A percentile compares a stretch with the other conserved stretches of the same genome.
phyloP scores from a whole-genome alignment of 2,329 filamentous ascomycete genomes.

The Sphaerulina vaccinii region DNA sequence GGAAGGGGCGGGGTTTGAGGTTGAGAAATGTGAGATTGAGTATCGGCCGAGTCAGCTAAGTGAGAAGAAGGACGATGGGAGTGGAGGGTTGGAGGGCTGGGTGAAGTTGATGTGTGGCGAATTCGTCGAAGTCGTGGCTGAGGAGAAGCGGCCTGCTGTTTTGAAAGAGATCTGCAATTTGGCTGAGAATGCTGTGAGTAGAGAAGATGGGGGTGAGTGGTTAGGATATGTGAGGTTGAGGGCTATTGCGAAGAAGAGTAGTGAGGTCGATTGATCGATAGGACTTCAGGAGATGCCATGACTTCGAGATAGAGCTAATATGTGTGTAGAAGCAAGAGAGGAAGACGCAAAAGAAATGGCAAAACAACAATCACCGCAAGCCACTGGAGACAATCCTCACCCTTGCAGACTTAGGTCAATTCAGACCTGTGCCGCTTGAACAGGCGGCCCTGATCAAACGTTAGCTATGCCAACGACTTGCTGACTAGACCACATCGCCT shows the following conservation, averaged over 20 bases:
- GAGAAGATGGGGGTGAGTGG: conserved; percentile 56
- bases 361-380: too few species aligned
- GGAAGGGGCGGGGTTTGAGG: conserved; percentile 43
- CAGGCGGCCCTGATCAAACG: too few species aligned
- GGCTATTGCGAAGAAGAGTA: conserved; percentile 40
- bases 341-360: too few species aligned
- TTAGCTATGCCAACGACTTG: too few species aligned
- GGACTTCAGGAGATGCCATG: too few species aligned
- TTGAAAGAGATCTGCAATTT: conserved; percentile 56
- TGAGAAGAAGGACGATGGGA: conserved; percentile 35
- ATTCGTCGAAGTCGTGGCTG: conserved; percentile 53
- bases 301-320: too few species aligned
- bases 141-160: conserved; percentile 51
- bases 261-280: conserved; percentile 8
- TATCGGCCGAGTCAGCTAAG: conserved; percentile 61
- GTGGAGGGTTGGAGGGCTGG: conserved; percentile 45
- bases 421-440: too few species aligned
- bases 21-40: conserved; percentile 57
- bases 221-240: conserved; percentile 50
- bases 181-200: conserved; percentile 55
- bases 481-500: too few species aligned
- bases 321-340: too few species aligned
- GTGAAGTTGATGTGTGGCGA: conserved; percentile 58
- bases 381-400: too few species aligned
- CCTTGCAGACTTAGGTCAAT: too few species aligned